Base-by-base conservation (phyloP, 257 asterid species). In the Plectranthus barbatus region DNA sequence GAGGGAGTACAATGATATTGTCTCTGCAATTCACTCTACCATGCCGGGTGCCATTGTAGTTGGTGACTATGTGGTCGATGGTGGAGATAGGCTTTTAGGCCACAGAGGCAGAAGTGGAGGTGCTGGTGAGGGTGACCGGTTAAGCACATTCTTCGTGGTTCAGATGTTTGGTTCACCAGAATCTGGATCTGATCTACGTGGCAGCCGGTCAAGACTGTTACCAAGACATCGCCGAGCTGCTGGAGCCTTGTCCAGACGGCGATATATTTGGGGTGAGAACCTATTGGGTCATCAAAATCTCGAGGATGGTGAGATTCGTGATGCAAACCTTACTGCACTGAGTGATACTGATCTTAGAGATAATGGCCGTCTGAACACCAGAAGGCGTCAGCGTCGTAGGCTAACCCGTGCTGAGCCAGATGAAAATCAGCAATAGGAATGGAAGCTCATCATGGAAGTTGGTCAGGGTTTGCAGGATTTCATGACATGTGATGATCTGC, bases 61-160 rank as follows among this genome's bases (percentile, higher is more conserved):
- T 12, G 98, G 98, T 26, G 98, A 91, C 75, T 87, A 91, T 67
- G 92, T 83, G 76, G 66, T 87, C 39, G 98, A 91, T 68, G 77
- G 85, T 10, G 88, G 81, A 14, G 87, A 77, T 60, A 64, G 96
- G 68, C 48, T 70, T 46, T 64, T 77, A 7, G 78, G 58, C 12
- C 78, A 68, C 19, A 72, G 76, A 17, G 68, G 26, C 7, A 71
- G 76, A 20, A 47, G 50, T 11, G 73, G 83, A 15, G 77, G 76
- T 9, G 34, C 66, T 21, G 81, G 75, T 13, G 90, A 81, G 46
- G 76, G 79, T 29, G 79, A 86, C 6, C 71, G 90, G 59, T 86
- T 84, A 66, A 84, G 88, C 75, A 87, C 95, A 6, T 69, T 88
- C 39, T 78, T 88, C 79, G 77, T 87, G 83, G 83, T 92, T 75